Percentiles rank a stretch among this genome's conserved stretches.
These are phyloP conservation scores for Puccinia novopanici DNA, from an alignment of 1,284 basidiomycete species.

Conservation along the genomic window DNA sequence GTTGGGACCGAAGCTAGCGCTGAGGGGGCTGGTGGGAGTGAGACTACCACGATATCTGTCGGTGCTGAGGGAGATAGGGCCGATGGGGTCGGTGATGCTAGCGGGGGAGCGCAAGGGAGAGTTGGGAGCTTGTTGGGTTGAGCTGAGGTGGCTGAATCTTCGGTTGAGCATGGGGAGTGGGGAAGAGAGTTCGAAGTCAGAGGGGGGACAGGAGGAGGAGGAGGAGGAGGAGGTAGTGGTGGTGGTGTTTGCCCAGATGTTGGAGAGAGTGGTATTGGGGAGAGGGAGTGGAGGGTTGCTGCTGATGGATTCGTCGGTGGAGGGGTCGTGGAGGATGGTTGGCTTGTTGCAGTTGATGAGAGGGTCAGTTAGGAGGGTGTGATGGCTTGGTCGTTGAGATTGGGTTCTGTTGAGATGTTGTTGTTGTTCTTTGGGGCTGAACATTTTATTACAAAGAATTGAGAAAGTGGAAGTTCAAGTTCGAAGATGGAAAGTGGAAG, in stretches of 20 bases:
- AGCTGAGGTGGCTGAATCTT: slow-evolving; percentile 23
- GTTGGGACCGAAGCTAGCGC: slow-evolving; percentile 26
- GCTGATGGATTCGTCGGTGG: not conserved
- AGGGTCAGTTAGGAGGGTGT: not conserved
- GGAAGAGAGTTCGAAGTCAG: slow-evolving; percentile 33
- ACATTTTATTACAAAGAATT: too few relatives aligned
- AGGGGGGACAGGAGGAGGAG: too few relatives aligned
- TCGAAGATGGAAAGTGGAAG: too few relatives aligned
- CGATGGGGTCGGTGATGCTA: slow-evolving; percentile 23
- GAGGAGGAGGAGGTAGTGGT: slow-evolving; percentile 15
- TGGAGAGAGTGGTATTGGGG: slow-evolving; percentile 11
- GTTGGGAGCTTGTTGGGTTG: not conserved
- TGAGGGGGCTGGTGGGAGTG: slow-evolving; percentile 23
- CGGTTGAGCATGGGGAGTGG: slow-evolving; percentile 19
- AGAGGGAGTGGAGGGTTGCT: not conserved
- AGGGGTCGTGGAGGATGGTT: not conserved
- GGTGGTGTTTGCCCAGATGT: slow-evolving; percentile 41
- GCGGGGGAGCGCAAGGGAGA: slow-evolving; percentile 39
- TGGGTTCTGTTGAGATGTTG: too few relatives aligned
- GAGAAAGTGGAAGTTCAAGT: too few relatives aligned
- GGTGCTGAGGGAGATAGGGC: slow-evolving; percentile 13
- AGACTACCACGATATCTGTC: slow-evolving; percentile 15
- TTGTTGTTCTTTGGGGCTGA: too few relatives aligned
- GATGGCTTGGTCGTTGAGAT: not conserved
- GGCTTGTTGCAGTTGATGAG: not conserved